Base-by-base conservation (phyloP, 1,139 yeast genomes). In the Suhomyces ambrosiae region DNA sequence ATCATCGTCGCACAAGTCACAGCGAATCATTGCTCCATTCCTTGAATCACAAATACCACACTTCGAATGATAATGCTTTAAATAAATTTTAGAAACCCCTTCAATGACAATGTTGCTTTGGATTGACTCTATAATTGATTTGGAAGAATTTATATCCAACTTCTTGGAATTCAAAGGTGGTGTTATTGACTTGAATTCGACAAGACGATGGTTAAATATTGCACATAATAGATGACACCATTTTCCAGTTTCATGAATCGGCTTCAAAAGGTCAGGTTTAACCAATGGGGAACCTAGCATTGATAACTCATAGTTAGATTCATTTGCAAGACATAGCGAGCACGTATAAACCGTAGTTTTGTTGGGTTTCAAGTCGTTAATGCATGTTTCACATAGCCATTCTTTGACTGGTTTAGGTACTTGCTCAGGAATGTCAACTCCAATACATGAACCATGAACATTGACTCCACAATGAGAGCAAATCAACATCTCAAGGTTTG, bases 211-310 rank as follows among this genome's bases (percentile, higher is more conserved):
- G 37, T 53, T 67, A 57, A 82, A 82, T 0, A 86, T 41, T 0
- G 94, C 84, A 61, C 98, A 90, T 4, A 79, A 48, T 5, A 85
- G 66, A 63, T 90, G 97, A 26, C 84, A 82, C 97, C 97, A 90
- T 41, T 71, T 70, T 2, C 87, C 86, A 23, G 63, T 50, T 25
- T 74, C 79, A 11, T 58, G 52, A 0, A 95, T 80, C n/a, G 88
- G 74, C 51, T 86, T 86, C 49, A 89, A 60, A 28, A 80, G 88
- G 47, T 85, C 92, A 0, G 86, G 82, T 22, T 65, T 65, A 0
- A 74, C 68, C 27, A 54, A 44, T 1, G 61, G 53, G 13, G 61
- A 60, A 0, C 80, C 79, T 18, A 60, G 50, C 21, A 74, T 63
- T 12, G 76, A 65, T 12, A 67, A 58, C 43, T 72, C 79, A 46